Conservation (phyloP, 495 filamentous ascomycete species). For the Acidomyces sp. region DNA sequence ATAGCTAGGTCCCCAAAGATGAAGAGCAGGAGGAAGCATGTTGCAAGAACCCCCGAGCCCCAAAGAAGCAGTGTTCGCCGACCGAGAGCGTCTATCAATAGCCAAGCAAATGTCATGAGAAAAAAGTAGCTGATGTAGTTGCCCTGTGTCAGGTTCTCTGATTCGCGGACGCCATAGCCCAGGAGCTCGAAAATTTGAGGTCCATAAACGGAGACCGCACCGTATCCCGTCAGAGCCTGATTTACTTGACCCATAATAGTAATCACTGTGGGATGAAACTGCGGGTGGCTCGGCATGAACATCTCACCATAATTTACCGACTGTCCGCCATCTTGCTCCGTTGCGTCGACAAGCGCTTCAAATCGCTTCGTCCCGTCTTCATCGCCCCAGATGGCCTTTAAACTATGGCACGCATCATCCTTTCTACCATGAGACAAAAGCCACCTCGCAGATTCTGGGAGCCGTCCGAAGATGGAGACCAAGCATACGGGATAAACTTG, state of each 20-base stretch:
- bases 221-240: constrained; percentile 43
- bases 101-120: constrained; percentile 42
- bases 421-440: constrained; percentile 33
- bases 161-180: constrained; percentile 31
- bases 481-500: constrained; percentile 40
- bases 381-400: constrained; percentile 36
- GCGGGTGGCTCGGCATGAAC: constrained; percentile 29
- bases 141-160: constrained; percentile 39
- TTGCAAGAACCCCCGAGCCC: constrained; percentile 33
- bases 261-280: constrained; percentile 42
- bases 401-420: constrained; percentile 33
- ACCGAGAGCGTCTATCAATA: constrained; percentile 39
- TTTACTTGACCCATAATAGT: constrained; percentile 46
- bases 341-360: constrained; percentile 34
- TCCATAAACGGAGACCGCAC: constrained; percentile 45
- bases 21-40: constrained; percentile 36
- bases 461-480: constrained; percentile 32
- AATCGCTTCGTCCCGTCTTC: constrained; percentile 33
- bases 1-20: constrained; percentile 34
- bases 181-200: constrained; percentile 45
- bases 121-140: constrained; percentile 45
- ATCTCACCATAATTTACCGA: constrained; percentile 38
- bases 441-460: constrained; percentile 46
- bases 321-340: constrained; percentile 33
- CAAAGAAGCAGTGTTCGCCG: constrained; percentile 40